phyloP scores from a whole-genome alignment of 164 flowering plant genomes.

The Tinospora cordifolia region DNA sequence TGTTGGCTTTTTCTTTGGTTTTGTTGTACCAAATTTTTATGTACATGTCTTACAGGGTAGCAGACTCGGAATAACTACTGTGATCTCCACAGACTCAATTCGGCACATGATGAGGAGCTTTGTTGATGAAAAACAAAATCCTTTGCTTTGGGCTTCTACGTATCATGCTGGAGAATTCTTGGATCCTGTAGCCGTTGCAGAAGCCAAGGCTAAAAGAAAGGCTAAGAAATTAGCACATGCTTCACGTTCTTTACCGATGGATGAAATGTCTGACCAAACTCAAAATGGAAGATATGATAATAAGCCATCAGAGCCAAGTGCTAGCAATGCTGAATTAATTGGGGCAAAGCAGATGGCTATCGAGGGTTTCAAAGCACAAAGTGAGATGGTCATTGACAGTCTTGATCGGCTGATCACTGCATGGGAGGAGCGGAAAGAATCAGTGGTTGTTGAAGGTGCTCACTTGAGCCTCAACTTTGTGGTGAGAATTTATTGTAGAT shows the following conservation, averaged over 20 bases:
- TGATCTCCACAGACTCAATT: conserved; percentile 80
- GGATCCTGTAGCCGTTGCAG: conserved; percentile 80
- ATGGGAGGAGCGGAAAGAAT: conserved; percentile 90
- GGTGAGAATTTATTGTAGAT: conserved; percentile 31
- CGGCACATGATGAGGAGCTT: conserved; percentile 97
- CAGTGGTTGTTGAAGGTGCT: conserved; percentile 90
- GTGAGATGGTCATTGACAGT: conserved; percentile 96
- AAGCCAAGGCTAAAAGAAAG: conserved; percentile 70
- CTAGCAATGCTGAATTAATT: conserved; percentile 33
- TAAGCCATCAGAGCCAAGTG: conserved; percentile 20
- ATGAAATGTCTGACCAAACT: conserved; percentile 29
- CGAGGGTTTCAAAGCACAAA: conserved; percentile 88
- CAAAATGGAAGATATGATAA: conserved; percentile 31
- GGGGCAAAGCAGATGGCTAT: conserved; percentile 76
- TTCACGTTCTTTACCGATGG: conserved; percentile 29
- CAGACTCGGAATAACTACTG: conserved; percentile 83
- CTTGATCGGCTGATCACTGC: conserved; percentile 83
- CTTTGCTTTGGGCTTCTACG: conserved; percentile 86
- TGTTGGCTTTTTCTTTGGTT: background rate
- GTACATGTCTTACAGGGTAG: conserved; percentile 46
- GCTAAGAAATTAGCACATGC: conserved; percentile 55
- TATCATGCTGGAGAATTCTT: conserved; percentile 87
- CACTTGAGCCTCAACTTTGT: conserved; percentile 92
- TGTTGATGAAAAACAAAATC: conserved; percentile 75
- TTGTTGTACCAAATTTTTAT: background rate